Evolutionary conservation across 2,329 filamentous ascomycete species (phyloP).

Genomic region (Calonectria pauciramosa): DNA sequence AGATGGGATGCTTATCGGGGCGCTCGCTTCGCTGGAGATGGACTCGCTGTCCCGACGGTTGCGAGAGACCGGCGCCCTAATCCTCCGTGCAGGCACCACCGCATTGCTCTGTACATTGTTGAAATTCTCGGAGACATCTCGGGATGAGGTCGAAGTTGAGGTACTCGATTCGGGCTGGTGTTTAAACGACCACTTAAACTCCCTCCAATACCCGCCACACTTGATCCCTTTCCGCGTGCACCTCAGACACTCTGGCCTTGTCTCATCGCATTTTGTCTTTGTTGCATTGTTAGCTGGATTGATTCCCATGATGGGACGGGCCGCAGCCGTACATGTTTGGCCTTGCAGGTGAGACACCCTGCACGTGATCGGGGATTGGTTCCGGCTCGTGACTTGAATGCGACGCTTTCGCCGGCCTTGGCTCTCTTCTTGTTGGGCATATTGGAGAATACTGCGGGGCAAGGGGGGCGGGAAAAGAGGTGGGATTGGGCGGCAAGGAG

Average conservation of each 20-base stretch:
- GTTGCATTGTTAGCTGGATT: slow-evolving; percentile 11
- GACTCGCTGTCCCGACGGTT: slow-evolving; percentile 7
- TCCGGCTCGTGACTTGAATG: slow-evolving; percentile 23
- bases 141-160: neutral
- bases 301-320: neutral
- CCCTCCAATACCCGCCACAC: slow-evolving; percentile 47
- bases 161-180: slow-evolving; percentile 47
- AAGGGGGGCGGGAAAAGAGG: neutral
- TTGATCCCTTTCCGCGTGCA: slow-evolving; percentile 46
- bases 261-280: slow-evolving; percentile 50
- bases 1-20: neutral
- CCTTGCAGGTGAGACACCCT: slow-evolving; percentile 47
- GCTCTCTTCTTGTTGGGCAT: slow-evolving; percentile 23
- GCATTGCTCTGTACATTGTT: neutral
- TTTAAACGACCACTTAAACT: slow-evolving; percentile 58
- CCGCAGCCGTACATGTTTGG: slow-evolving; percentile 39
- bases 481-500: neutral
- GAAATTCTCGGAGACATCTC: slow-evolving; percentile 1
- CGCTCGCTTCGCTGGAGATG: slow-evolving; percentile 10
- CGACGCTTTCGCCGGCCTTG: slow-evolving; percentile 10
- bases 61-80: neutral
- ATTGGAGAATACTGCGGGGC: neutral
- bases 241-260: slow-evolving; percentile 45
- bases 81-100: neutral
- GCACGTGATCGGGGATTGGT: slow-evolving; percentile 42